These are phyloP conservation scores for Komagataella populi DNA, from an alignment of 805 yeast genomes.

Conservation along the genomic window DNA sequence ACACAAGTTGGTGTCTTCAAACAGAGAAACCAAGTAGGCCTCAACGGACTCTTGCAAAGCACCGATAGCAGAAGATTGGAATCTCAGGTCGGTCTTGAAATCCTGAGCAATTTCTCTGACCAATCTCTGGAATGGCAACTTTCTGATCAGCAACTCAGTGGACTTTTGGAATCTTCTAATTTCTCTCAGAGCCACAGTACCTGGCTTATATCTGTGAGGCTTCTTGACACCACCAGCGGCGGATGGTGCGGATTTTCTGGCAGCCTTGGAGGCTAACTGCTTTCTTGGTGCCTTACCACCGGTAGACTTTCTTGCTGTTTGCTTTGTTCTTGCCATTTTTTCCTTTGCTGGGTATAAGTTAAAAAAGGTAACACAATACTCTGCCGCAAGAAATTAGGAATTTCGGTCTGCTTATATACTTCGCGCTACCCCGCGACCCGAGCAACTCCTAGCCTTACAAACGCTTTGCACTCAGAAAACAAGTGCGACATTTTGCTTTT, in stretches of 20 bases:
- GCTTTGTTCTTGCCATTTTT: conserved; percentile 84
- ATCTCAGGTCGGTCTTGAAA: conserved; percentile 85
- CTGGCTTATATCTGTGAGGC: conserved; percentile 95
- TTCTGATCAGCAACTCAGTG: conserved; percentile 89
- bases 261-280: conserved; percentile 85
- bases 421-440: background rate
- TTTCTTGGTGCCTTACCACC: conserved; percentile 97
- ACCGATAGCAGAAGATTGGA: conserved; percentile 95
- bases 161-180: conserved; percentile 96
- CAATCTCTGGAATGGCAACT: conserved; percentile 93
- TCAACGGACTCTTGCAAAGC: conserved; percentile 98
- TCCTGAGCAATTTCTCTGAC: conserved; percentile 95
- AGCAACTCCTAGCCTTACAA: background rate
- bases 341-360: conserved; percentile 7
- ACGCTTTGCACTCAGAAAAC: background rate
- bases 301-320: conserved; percentile 89
- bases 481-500: background rate
- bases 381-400: background rate
- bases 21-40: conserved; percentile 91
- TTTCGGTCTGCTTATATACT: background rate
- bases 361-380: background rate
- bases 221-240: conserved; percentile 80
- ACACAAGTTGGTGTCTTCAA: conserved; percentile 97
- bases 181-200: conserved; percentile 94
- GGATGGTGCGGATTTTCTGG: conserved; percentile 87